These are phyloP conservation scores for Fusarium zealandicum DNA, from an alignment of 2,329 filamentous ascomycete species.

Conservation along the genomic window DNA sequence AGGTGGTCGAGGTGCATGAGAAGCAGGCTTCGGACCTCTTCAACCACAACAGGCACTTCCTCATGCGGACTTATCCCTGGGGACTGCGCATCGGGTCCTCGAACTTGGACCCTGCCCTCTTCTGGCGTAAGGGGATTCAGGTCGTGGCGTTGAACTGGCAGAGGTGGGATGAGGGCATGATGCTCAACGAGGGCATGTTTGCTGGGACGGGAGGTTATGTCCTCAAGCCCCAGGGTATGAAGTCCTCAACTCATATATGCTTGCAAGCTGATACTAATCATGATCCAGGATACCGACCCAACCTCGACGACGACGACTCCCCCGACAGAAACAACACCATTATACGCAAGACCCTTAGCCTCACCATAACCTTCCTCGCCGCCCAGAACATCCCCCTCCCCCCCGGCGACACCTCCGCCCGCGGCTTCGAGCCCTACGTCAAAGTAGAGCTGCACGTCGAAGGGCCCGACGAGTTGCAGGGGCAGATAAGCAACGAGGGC, in stretches of 20 bases:
- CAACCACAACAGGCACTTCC: constrained; percentile 78
- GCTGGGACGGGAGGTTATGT: constrained; percentile 83
- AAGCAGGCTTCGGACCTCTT: constrained; percentile 66
- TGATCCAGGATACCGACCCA: constrained; percentile 45
- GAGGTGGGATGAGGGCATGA: constrained; percentile 88
- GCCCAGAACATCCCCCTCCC: constrained; percentile 79
- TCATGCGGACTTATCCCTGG: constrained; percentile 90
- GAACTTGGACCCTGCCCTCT: constrained; percentile 83
- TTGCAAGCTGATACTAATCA: background rate
- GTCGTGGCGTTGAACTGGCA: constrained; percentile 96
- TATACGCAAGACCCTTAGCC: constrained; percentile 66
- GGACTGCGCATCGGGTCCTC: constrained; percentile 83
- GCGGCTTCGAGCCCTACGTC: constrained; percentile 78
- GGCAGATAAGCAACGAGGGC: constrained; percentile 49
- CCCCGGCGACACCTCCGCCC: constrained; percentile 54
- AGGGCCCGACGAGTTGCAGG: constrained; percentile 57
- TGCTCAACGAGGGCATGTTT: constrained; percentile 96
- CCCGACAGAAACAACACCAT: constrained; percentile 45
- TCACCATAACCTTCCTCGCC: constrained; percentile 77
- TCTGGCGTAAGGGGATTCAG: constrained; percentile 89
- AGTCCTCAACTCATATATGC: background rate
- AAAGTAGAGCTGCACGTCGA: constrained; percentile 87
- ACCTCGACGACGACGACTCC: constrained; percentile 27
- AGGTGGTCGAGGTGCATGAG: constrained; percentile 67
- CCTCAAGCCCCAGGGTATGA: constrained; percentile 75